These are phyloP conservation scores for Fabrea salina DNA, from an alignment of 169 alveolate species.

Conservation along the genomic window DNA sequence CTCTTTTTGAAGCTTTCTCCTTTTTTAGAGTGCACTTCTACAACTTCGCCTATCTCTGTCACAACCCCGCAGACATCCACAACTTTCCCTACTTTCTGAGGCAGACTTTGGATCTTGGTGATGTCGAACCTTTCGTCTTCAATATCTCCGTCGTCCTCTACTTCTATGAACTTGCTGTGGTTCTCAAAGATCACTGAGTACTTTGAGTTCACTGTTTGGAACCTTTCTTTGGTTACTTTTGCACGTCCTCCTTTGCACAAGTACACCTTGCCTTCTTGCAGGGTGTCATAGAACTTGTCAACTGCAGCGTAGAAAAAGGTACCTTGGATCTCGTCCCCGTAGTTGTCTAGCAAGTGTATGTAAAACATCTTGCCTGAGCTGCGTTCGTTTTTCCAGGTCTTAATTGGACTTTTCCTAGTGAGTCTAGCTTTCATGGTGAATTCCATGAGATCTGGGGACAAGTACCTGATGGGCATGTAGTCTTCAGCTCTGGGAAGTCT, in stretches of 20 bases:
- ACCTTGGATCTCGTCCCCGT: constrained; percentile 43
- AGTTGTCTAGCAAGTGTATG: constrained; percentile 43
- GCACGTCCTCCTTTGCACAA: constrained; percentile 44
- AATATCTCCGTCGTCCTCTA: constrained; percentile 40
- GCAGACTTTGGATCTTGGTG: not conserved
- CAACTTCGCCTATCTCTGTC: not conserved
- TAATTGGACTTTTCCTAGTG: constrained; percentile 35
- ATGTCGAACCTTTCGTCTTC: not conserved
- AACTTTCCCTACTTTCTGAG: not conserved
- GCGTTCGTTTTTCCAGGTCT: constrained; percentile 40
- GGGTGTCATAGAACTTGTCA: constrained; percentile 12
- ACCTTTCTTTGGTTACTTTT: constrained; percentile 39
- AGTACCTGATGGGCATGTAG: constrained; percentile 51
- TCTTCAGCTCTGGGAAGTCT: constrained; percentile 13
- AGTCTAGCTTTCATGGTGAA: constrained; percentile 63
- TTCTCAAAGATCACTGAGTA: constrained; percentile 39
- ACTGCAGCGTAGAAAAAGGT: constrained; percentile 54
- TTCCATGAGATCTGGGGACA: constrained; percentile 43
- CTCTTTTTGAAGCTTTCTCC: not conserved
- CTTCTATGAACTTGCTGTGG: constrained; percentile 33
- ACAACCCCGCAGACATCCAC: constrained; percentile 20
- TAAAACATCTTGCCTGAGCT: constrained; percentile 47
- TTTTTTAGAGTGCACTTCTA: not conserved
- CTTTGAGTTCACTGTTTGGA: constrained; percentile 40
- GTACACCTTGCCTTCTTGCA: constrained; percentile 40